Evolutionary conservation across 495 filamentous ascomycete genomes (phyloP), one percentile per base, ranked within the genome.

Genomic region (Lasiosphaeria ovina): DNA sequence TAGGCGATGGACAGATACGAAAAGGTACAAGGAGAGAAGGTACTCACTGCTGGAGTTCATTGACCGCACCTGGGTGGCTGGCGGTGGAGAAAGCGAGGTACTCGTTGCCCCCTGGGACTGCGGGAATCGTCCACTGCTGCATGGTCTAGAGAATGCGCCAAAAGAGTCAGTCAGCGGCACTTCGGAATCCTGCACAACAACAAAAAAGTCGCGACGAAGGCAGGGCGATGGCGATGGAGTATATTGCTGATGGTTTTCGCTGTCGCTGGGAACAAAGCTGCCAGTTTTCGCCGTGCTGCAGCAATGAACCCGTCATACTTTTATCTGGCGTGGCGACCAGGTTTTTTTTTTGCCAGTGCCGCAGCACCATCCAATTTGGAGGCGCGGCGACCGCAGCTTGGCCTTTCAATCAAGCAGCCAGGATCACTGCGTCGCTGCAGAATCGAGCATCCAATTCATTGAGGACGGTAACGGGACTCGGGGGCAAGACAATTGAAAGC

Each of bases 21-120:
- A 70, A 69, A 65, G 72, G 72, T 74, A 78, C 74, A 75, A 76
- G 64, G 58, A 69, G 63, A 69, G 50, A 56, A 76, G 69, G 76
- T 80, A 81, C 79, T 79, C 66, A 81, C 79, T 81, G 79, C 79
- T 81, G 79, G 63, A 80, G 70, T 60, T 79, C 77, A 66, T 74
- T 77, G 54, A 24, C 24, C 24, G 24, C 24, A 24, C 24, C 24
- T 24, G 76, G 63, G 65, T 78, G 75, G 71, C 70, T 74, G 65
- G 75, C 74, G 76, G 77, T 76, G 76, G 71, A 75, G 61, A 66
- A 66, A 73, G 77, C 77, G 51, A 80, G 58, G 73, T 79, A 79
- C 66, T 74, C 68, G 12, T 14, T n/a, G 44, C 44, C 44, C 44
- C 16, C 12, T n/a, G 5, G 6, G 69, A 76, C 67, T 60, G 78